Evolutionary conservation across 2,329 filamentous ascomycete genomes (phyloP).

Genomic region (Aspergillus neotritici): DNA sequence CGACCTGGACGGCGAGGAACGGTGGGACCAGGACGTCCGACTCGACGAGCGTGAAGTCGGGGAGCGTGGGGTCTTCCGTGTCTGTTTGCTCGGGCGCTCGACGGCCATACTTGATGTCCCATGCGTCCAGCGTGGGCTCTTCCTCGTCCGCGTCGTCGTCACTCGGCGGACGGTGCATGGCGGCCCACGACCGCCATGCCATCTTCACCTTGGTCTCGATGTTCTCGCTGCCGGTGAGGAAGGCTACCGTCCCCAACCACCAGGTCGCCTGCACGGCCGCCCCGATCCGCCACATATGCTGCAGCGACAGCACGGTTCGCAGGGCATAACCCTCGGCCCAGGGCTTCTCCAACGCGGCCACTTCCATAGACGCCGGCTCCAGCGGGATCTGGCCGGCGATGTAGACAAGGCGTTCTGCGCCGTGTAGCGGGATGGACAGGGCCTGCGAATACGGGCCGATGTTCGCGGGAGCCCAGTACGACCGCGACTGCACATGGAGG

Average conservation of each 20-base stretch:
- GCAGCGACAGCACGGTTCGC: slow-evolving; percentile 68
- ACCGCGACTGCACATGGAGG: slow-evolving; percentile 85
- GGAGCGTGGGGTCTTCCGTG: slow-evolving; percentile 17
- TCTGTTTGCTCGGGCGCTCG: slow-evolving; percentile 40
- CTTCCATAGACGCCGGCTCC: slow-evolving; percentile 69
- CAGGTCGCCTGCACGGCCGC: slow-evolving; percentile 63
- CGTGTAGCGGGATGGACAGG: slow-evolving; percentile 42
- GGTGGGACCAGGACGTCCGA: slow-evolving; percentile 48
- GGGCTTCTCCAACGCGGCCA: slow-evolving; percentile 18
- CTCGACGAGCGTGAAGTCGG: slow-evolving; percentile 24
- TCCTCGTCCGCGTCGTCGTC: slow-evolving; percentile 42
- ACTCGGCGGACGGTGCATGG: slow-evolving; percentile 24
- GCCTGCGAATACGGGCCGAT: slow-evolving; percentile 97
- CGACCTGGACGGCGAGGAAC: slow-evolving; percentile 69
- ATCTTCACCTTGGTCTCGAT: slow-evolving; percentile 31
- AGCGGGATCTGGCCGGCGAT: slow-evolving; percentile 91
- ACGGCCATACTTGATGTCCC: slow-evolving; percentile 54
- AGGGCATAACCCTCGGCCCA: slow-evolving; percentile 43
- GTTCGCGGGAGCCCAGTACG: slow-evolving; percentile 97
- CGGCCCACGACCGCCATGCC: slow-evolving; percentile 44
- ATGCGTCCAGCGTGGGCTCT: slow-evolving; percentile 42
- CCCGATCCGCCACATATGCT: slow-evolving; percentile 85
- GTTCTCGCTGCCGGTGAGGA: slow-evolving; percentile 50
- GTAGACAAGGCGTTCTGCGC: slow-evolving; percentile 47
- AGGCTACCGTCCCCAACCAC: slow-evolving; percentile 72